Evolutionary conservation across 352 stramenopile species (phyloP), one percentile per base, ranked within the genome.

Genomic region (Pythium brachiatum): DNA sequence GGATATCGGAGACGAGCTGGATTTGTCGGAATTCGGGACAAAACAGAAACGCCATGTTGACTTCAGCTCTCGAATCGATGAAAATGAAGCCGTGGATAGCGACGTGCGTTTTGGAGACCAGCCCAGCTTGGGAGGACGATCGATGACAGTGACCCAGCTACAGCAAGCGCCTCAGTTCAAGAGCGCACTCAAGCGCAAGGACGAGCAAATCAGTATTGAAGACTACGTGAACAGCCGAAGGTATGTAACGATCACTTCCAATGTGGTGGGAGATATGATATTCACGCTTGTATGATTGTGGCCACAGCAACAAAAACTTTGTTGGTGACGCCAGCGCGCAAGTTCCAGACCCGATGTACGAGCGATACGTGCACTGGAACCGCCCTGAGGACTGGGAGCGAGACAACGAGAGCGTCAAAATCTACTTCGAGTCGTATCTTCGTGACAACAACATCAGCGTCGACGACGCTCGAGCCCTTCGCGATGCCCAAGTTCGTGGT

Each of bases 361-460:
- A 93, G 51, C 65, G 81, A 78, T 90, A 74, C 16, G 70, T 34
- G 43, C 69, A 90, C 25, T 86, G 81, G 29, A 78, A 77, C 18
- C 64, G 82, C 15, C 83, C 75, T 3, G 75, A 88, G 31, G 68
- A 91, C 21, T 95, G 86, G 86, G 83, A 93, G 64, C 90, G 62
- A 34, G 86, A 94, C 29, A 93, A 74, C 55, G 83, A 95, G 34
- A 88, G 70, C 46, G 78, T 89, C 5, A 88, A 86, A 34, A 83
- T 78, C 63, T 92, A 88, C 64, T 95, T 95, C 25, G 78, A 94
- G 50, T 72, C 79, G 18, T 94, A 95, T 31, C 59, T 92, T 60
- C 78, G 80, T 3, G 84, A 94, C 32, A 87, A 90, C 60, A 83
- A 79, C 36, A 87, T 95, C 43, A 87, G 77, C 43, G 62, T 75